Base-by-base conservation (phyloP, 805 yeast species). In the Wickerhamiella hasegawae region DNA sequence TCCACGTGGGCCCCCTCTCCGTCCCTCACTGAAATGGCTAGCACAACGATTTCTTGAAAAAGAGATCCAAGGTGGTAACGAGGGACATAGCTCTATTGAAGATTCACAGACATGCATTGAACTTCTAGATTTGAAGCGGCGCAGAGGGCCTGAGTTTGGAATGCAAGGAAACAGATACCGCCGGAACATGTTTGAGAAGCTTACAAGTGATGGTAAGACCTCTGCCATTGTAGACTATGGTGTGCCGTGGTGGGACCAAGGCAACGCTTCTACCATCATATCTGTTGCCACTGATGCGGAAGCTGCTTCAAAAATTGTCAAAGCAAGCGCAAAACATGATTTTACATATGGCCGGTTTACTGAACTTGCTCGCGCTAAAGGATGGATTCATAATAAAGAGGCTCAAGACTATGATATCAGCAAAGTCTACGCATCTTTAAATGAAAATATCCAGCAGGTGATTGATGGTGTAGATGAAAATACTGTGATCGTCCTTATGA, bases 41-140 rank as follows among this genome's bases (percentile, higher is more conserved):
- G 64, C 84, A 2, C 56, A 63, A 9, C 67, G 63, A 38, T 69
- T 65, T 49, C 57, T 85, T 26, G 55, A 62, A 15, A 57, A 67
- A 33, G 58, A 53, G 0, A 87, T 87, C 34, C 97, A 90, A 54
- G 57, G 57, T 18, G 75, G 77, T n/a, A 65, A 63, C 18, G 44
- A 40, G 3, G 94, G 93, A 1, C 97, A 87, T 55, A 79, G 85
- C 35, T 78, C 97, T 0, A 65, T 77, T 4, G 94, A 82, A 51
- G 98, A 87, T 51, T 78, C 94, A 10, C 53, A 53, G 20, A 74
- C 94, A 1, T 81, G 94, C 51, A 60, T 85, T 48, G 83, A 81
- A 34, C 64, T 87, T 33, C n/a, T 69, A 80, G 1, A 73, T 79
- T 45, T 45, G 73, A 44, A 84, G 85, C 49, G 54, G 84, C 11